Base-by-base conservation (phyloP, 176 grass and related monocot genomes). In the Zoysia pacifica region DNA sequence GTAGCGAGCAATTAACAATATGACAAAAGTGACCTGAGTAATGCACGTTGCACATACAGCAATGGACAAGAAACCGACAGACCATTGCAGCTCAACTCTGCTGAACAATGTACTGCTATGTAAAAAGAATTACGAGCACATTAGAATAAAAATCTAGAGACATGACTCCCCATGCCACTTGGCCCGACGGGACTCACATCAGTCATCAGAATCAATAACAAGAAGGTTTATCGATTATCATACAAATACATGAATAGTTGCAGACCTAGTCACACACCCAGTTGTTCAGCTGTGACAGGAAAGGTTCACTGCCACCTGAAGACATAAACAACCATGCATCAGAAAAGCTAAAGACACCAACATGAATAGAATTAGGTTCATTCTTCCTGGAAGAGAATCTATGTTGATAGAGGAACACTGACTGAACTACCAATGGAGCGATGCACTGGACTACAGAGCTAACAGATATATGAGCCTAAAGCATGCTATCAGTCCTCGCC, bases 401-500 rank as follows among this genome's bases (percentile, higher is more conserved):
- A 44, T 42, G 61, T 11, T 20, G 14, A 18, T 16, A 70, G 35
- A 39, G 9, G 63, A 53, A 10, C 39, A 63, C 10, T 5, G 12
- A 69, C 10, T 5, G 12, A 69, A 36, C 64, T 53, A 69, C 38
- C 37, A 18, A 64, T 56, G 43, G 43, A 75, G 7, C 12, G 62
- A 76, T 28, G 38, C 16, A 2, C 20, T 12, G 0, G 12, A 53
- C 8, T 51, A 14, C 47, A 6, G 58, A 64, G 67, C 20, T 36
- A 37, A 48, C 3, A 48, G 50, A 18, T 2, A 4, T 36, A 7
- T 11, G 5, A 2, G 0, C 42, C 82, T 74, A 92, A 38, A 92
- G 46, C 90, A 92, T 83, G 75, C 90, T 92, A 37, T 92, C 90
- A 1, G 90, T 89, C 47, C 90, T 92, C 1, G 90, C 90, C 0